A percentile compares a stretch with the other conserved stretches of the same genome.
These are phyloP conservation scores for Sorghum bicolor DNA, from an alignment of 176 grass and related monocot species.

Conservation along the genomic window Sorghum_bicolor_NCBIv3 NC_012873.2:57198001-57198500, in stretches of 20 bases:
- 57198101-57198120: neutral
- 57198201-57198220: neutral
- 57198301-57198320: too few species aligned
- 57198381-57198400: accelerated
- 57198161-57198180: neutral
- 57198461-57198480: neutral
- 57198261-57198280: too few species aligned
- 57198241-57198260: too few species aligned
- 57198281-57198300: too few species aligned
- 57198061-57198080: too few species aligned
- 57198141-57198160: too few species aligned
- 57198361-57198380: accelerated
- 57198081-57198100: neutral
- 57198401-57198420: neutral
- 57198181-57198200: neutral
- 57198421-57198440: neutral
- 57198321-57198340: accelerated
- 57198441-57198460: neutral
- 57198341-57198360: neutral
- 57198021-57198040: too few species aligned
- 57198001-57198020: too few species aligned
- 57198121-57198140: accelerated
- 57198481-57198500: neutral
- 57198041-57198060: too few species aligned
- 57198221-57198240: too few species aligned